Evolutionary conservation across 495 filamentous ascomycete genomes (phyloP), one percentile per base, ranked within the genome.

Genomic region (Neurospora sp.): DNA sequence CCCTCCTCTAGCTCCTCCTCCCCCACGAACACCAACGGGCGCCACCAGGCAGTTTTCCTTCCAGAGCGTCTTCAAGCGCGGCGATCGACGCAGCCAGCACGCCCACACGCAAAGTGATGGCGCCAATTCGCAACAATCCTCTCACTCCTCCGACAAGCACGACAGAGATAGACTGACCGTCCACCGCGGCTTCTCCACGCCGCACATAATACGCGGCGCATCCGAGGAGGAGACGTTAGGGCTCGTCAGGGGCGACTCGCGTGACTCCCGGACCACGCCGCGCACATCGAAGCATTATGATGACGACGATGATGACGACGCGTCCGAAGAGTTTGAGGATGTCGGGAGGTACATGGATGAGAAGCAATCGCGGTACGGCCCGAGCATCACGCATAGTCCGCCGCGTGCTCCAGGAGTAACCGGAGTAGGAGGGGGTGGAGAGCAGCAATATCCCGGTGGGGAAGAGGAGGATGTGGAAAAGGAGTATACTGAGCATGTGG

Each of bases 141-240:
- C 72, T 70, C 74, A 70, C n/a, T 79, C 73, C 71, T 74, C 79
- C 74, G 71, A 77, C 74, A 28, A 81, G 69, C 71, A 80, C 83
- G 43, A 80, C 82, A 38, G 84, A 86, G 2, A 73, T 86, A n/a
- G 79, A 82, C 76, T 87, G 79, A 24, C 28, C 28, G 9, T 28
- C 28, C 54, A 66, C 54, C 88, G 78, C 75, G 88, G 81, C 74
- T 87, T 81, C 78, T 83, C 78, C 77, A 82, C 71, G 19, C 85
- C 86, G 43, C 80, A 77, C 74, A 81, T 78, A 28, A 34, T 34
- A 36, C 87, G 86, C 74, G 82, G 82, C 69, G 88, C 88, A 8
- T 97, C 94, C 0, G 96, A 98, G 77, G 96, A 99, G 81, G 96
- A 99, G 77, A 86, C 88, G 40, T 79, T 97, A 24, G 96, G 96